phyloP scores from a whole-genome alignment of 139 green algal genomes.

The Pleodorina starrii region DNA sequence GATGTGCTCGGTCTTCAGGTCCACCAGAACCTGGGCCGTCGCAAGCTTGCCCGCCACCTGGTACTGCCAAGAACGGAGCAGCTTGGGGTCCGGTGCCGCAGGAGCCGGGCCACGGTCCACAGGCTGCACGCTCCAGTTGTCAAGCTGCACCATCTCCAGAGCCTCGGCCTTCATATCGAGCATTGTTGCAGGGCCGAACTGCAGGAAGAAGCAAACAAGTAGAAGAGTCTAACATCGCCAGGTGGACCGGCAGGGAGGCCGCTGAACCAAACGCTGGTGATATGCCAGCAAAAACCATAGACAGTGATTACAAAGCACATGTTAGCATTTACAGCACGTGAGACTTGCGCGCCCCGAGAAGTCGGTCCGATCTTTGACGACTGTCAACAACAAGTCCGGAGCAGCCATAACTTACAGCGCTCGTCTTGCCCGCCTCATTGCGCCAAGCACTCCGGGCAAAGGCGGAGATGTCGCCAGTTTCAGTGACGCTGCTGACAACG shows the following conservation, averaged over 20 bases:
- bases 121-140: slow-evolving; percentile 58
- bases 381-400: slow-evolving; percentile 8
- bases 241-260: no score
- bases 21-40: slow-evolving; percentile 52
- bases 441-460: slow-evolving; percentile 15
- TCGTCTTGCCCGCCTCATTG: slow-evolving; percentile 26
- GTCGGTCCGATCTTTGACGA: neutral
- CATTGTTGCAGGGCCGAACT: slow-evolving; percentile 12
- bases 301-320: no score
- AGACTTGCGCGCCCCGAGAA: no score
- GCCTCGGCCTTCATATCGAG: slow-evolving; percentile 56
- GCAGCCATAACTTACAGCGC: slow-evolving; percentile 4
- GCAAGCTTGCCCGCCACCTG: slow-evolving; percentile 60
- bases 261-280: no score
- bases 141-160: slow-evolving; percentile 51
- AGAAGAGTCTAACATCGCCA: no score
- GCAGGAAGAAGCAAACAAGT: no score
- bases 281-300: no score
- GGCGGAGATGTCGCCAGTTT: slow-evolving; percentile 4
- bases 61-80: slow-evolving; percentile 65
- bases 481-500: slow-evolving; percentile 14
- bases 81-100: slow-evolving; percentile 15
- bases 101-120: slow-evolving; percentile 55
- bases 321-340: no score
- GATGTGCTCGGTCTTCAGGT: slow-evolving; percentile 61